Evolutionary conservation across 106 monocot species (phyloP).

Genomic region (Chionographis japonica): DNA sequence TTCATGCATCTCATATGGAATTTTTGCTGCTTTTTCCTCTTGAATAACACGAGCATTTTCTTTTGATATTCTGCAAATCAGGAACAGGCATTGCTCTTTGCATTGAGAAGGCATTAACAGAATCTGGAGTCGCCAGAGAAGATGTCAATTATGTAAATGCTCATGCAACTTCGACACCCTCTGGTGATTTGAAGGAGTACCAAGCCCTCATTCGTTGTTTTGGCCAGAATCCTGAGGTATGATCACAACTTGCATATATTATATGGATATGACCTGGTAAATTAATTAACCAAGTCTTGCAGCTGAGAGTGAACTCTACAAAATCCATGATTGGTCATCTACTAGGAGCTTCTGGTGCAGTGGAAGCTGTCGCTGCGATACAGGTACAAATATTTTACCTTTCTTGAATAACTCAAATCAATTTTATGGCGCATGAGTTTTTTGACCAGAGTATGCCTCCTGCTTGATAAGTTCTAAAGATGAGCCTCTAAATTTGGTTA

Average conservation of each 20-base stretch:
- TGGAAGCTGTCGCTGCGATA: constrained; percentile 88
- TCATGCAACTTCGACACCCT: constrained; percentile 91
- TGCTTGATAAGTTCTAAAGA: no score
- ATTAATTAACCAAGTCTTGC: constrained; percentile 10
- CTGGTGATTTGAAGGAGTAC: constrained; percentile 93
- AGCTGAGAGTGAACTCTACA: constrained; percentile 89
- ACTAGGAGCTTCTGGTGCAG: constrained; percentile 88
- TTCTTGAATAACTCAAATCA: background rate
- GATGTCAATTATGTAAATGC: constrained; percentile 98
- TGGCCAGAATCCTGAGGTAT: constrained; percentile 76
- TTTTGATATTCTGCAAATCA: constrained; percentile 14
- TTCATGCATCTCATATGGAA: background rate
- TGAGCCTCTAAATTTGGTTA: no score
- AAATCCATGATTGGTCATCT: constrained; percentile 99
- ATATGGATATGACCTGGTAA: background rate
- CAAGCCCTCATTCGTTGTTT: constrained; percentile 80
- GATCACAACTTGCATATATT: background rate
- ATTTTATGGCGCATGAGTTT: no score
- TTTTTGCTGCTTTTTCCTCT: background rate
- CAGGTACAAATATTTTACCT: constrained; percentile 37
- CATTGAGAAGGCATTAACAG: constrained; percentile 78
- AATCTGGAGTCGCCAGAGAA: constrained; percentile 75
- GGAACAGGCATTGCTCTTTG: constrained; percentile 81
- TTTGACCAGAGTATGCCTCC: no score
- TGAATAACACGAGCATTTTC: background rate